Conservation (phyloP, 345 rosid genomes). For the Boechera stricta region DNA sequence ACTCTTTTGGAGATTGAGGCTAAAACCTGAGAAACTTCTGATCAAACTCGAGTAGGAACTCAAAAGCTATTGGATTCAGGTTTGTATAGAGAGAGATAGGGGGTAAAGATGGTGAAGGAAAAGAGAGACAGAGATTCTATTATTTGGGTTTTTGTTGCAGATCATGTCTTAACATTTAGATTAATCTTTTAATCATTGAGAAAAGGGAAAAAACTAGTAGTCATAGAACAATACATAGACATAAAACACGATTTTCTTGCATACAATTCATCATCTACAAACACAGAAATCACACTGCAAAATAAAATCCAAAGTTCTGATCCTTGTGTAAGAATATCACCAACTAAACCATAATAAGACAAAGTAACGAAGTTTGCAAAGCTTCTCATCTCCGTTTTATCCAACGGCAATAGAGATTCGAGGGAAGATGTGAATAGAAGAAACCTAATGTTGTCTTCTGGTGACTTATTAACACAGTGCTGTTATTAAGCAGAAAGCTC, state of each 20-base stretch:
- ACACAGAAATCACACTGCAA: neutral
- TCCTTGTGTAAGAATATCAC: neutral
- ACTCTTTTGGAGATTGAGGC: conserved; percentile 32
- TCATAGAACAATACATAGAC: conserved; percentile 18
- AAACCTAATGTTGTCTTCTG: too few species aligned
- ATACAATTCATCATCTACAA: neutral
- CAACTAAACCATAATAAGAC: too few species aligned
- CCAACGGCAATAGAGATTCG: too few species aligned
- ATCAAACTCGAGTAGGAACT: conserved; percentile 35
- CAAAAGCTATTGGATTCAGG: conserved; percentile 40
- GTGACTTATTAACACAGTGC: too few species aligned
- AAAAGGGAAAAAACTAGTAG: neutral
- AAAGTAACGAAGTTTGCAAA: too few species aligned
- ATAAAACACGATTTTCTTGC: neutral
- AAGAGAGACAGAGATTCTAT: conserved; percentile 33
- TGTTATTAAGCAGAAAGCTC: neutral
- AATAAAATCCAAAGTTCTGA: neutral
- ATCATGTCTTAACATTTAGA: conserved; percentile 36
- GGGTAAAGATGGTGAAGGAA: conserved; percentile 26
- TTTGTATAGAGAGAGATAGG: conserved; percentile 47
- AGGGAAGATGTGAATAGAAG: too few species aligned
- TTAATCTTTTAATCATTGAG: conserved; percentile 33
- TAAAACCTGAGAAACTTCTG: conserved; percentile 33
- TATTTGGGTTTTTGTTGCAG: conserved; percentile 37
- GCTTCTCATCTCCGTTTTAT: too few species aligned